Evolutionary conservation across 768 basidiomycete genomes (phyloP), one percentile per base, ranked within the genome.

Genomic region (Russula sp.): DNA sequence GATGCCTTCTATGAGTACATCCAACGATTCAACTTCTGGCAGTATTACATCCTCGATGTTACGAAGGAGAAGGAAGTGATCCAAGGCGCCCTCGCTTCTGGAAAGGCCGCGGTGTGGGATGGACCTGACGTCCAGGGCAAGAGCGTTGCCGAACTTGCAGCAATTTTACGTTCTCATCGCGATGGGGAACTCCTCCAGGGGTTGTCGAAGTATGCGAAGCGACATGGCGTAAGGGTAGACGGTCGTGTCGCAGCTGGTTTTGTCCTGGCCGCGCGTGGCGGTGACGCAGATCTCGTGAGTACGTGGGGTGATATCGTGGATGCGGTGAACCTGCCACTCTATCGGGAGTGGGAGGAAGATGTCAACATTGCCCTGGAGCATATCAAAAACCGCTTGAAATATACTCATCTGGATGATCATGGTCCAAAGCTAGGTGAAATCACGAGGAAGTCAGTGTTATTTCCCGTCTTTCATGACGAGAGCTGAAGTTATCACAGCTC

Each of bases 21-120:
- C 64, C 82, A 87, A 61, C 76, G 75, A 2, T 83, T 88, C 54
- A 79, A 90, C 29, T 73, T 98, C 22, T 99, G 93, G 92, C 88
- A 98, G 69, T 99, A 87, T 76, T 99, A 98, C 71, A 88, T 95
- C 20, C 78, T 98, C 53, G 87, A 98, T 69, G 79, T 84, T 11
- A 75, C 76, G 42, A 73, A 78, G 29, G 90, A 95, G 72, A 83
- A 80, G 65, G 77, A 76, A 14, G 75, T 78, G 2, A 79, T 93
- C 63, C 77, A 75, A 51, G 73, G 78, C 0, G 84, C 83, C 3
- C 75, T 96, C 36, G 69, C 69, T 4, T 75, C 77, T 25, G 74
- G 76, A 9, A 75, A 78, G 18, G 65, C 81, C 35, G 73, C 75
- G 14, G 61, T 76, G 5, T 95, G 93, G 91, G 73, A 70, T 5